Conservation (phyloP, 2,329 filamentous ascomycete species). For the Bipolaris bicolor region DNA sequence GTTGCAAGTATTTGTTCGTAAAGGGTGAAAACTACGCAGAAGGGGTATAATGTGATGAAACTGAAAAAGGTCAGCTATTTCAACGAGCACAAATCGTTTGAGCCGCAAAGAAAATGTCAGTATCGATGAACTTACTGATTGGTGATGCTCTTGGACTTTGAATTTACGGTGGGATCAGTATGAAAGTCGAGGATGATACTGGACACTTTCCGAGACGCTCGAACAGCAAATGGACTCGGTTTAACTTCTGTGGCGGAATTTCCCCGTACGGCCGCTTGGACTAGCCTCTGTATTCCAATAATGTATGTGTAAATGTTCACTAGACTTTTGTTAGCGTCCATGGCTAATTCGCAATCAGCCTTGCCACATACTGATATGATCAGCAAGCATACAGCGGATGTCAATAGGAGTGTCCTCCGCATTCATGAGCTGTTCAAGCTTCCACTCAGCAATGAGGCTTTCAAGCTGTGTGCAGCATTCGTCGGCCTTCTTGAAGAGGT, state of each 20-base stretch:
- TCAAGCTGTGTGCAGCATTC: slow-evolving; percentile 27
- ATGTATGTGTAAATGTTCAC: slow-evolving; percentile 35
- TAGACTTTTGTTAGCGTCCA: neutral
- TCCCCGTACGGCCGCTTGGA: slow-evolving; percentile 1
- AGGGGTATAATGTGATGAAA: slow-evolving; percentile 40
- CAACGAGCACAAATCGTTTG: neutral
- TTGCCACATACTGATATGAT: slow-evolving; percentile 23
- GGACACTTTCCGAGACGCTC: slow-evolving; percentile 34
- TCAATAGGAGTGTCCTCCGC: slow-evolving; percentile 1
- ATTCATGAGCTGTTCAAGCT: slow-evolving; percentile 16
- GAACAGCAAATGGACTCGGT: slow-evolving; percentile 25
- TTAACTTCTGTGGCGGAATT: neutral
- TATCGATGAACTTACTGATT: slow-evolving; percentile 24
- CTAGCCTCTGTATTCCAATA: slow-evolving; percentile 33
- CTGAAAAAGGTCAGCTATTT: slow-evolving; percentile 13
- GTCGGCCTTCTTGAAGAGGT: slow-evolving; percentile 20
- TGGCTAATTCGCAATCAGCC: too few species aligned
- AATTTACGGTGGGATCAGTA: neutral
- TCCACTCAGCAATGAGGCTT: slow-evolving; percentile 19
- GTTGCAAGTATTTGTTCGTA: slow-evolving; percentile 39
- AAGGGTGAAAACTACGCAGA: slow-evolving; percentile 39
- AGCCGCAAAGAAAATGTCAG: neutral
- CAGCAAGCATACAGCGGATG: slow-evolving; percentile 28
- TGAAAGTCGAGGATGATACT: slow-evolving; percentile 31
- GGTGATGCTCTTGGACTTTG: slow-evolving; percentile 18